Percentiles rank a stretch among this genome's conserved stretches.
phyloP scores from a whole-genome alignment of 306 rosid genomes.

The Sophora flavescens region DNA sequence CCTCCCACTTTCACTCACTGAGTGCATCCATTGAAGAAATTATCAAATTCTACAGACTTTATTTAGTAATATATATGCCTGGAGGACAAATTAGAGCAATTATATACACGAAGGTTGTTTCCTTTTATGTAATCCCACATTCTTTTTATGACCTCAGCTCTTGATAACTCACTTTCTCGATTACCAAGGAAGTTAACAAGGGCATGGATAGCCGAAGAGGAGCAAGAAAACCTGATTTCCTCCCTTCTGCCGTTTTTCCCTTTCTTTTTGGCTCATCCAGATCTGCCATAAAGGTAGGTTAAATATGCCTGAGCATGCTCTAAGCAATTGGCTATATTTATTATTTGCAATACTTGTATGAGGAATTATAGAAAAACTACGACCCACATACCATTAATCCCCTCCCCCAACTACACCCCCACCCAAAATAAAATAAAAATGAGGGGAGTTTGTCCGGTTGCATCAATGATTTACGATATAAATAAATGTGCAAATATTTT shows the following conservation, averaged over 20 bases:
- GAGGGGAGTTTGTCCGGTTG: slow-evolving; percentile 8
- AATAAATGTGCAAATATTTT: neutral
- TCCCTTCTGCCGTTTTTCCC: slow-evolving; percentile 74
- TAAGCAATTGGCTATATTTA: slow-evolving; percentile 36
- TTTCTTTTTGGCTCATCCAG: slow-evolving; percentile 59
- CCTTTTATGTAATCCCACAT: slow-evolving; percentile 84
- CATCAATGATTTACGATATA: neutral
- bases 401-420: too few species aligned
- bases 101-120: slow-evolving; percentile 78
- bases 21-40: neutral
- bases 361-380: slow-evolving; percentile 28
- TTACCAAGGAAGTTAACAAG: slow-evolving; percentile 74
- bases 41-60: slow-evolving; percentile 19
- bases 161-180: slow-evolving; percentile 71
- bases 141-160: slow-evolving; percentile 69
- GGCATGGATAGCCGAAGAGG: slow-evolving; percentile 80
- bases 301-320: slow-evolving; percentile 19
- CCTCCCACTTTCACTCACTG: slow-evolving; percentile 6
- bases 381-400: slow-evolving; percentile 9
- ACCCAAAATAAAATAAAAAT: too few species aligned
- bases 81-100: slow-evolving; percentile 38
- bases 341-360: slow-evolving; percentile 11
- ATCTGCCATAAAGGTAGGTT: slow-evolving; percentile 48
- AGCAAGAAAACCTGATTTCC: slow-evolving; percentile 77
- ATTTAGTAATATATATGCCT: slow-evolving; percentile 25